Percentiles rank a stretch among this genome's conserved stretches.
These are phyloP conservation scores for Nakazawaea ernobii DNA, from an alignment of 805 yeast species.

Conservation along the genomic window DNA sequence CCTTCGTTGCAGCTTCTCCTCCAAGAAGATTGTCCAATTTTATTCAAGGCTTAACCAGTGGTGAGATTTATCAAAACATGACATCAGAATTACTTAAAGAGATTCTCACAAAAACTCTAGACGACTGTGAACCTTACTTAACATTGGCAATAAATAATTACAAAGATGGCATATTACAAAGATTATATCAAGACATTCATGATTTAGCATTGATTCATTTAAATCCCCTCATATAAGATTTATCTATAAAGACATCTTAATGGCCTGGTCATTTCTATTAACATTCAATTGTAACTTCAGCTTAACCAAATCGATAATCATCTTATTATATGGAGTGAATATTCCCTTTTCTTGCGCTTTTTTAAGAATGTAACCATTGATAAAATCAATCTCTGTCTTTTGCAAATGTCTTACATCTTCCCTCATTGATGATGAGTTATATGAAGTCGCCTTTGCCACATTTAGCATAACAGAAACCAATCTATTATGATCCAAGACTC, in stretches of 20 bases:
- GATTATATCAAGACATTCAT: slow-evolving; percentile 7
- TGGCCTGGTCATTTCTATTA: slow-evolving; percentile 9
- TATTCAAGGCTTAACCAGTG: slow-evolving; percentile 38
- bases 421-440: slow-evolving; percentile 68
- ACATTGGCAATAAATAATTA: not conserved
- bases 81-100: slow-evolving; percentile 25
- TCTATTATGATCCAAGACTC: slow-evolving; percentile 24
- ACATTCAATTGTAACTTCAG: slow-evolving; percentile 21
- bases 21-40: slow-evolving; percentile 31
- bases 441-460: slow-evolving; percentile 31
- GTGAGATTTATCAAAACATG: slow-evolving; percentile 29
- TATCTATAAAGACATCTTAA: slow-evolving; percentile 4
- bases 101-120: slow-evolving; percentile 22
- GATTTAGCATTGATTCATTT: slow-evolving; percentile 1
- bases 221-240: not conserved
- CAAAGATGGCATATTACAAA: not conserved
- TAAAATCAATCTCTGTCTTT: slow-evolving; percentile 72
- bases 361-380: slow-evolving; percentile 72
- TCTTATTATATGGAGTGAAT: slow-evolving; percentile 41
- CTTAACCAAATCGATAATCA: slow-evolving; percentile 41
- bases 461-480: slow-evolving; percentile 28
- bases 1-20: slow-evolving; percentile 11
- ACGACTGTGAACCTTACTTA: not conserved
- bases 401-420: slow-evolving; percentile 53
- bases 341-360: slow-evolving; percentile 42